Conservation (phyloP, 306 rosid species). For the Quercus variabilis region DNA sequence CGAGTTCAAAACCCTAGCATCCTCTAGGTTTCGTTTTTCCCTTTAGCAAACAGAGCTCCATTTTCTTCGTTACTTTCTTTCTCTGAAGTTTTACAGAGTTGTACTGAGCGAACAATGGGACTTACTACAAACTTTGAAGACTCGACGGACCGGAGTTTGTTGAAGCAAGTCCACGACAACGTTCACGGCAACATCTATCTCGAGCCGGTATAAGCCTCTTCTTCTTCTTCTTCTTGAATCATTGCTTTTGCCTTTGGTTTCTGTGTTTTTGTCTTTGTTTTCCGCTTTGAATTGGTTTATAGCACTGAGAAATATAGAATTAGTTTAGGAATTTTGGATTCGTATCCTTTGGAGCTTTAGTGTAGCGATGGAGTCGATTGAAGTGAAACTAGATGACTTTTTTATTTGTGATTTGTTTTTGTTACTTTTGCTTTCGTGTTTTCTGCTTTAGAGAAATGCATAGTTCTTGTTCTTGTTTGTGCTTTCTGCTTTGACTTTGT, state of each 20-base stretch:
- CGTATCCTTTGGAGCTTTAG: neutral
- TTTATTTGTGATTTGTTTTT: neutral
- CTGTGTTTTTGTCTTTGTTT: neutral
- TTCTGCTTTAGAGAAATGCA: neutral
- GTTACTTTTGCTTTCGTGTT: neutral
- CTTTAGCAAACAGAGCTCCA: neutral
- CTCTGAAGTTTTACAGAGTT: neutral
- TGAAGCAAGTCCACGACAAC: conserved; percentile 64
- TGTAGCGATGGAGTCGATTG: neutral
- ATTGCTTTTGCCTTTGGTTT: neutral
- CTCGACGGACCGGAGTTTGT: conserved; percentile 29
- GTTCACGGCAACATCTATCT: conserved; percentile 68
- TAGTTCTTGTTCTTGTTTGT: neutral
- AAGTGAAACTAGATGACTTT: neutral
- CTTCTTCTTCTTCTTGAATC: neutral
- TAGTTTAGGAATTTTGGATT: neutral
- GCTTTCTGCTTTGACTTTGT: conserved; percentile 13
- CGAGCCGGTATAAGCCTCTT: conserved; percentile 46
- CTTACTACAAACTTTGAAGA: conserved; percentile 13
- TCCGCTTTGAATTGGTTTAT: neutral
- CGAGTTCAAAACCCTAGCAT: no score
- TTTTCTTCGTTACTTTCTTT: neutral
- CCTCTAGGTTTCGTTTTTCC: no score
- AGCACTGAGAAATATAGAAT: neutral
- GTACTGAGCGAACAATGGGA: conserved; percentile 31